Conservation (phyloP, 305 asterid genomes). For the Fraxinus velutina region DNA sequence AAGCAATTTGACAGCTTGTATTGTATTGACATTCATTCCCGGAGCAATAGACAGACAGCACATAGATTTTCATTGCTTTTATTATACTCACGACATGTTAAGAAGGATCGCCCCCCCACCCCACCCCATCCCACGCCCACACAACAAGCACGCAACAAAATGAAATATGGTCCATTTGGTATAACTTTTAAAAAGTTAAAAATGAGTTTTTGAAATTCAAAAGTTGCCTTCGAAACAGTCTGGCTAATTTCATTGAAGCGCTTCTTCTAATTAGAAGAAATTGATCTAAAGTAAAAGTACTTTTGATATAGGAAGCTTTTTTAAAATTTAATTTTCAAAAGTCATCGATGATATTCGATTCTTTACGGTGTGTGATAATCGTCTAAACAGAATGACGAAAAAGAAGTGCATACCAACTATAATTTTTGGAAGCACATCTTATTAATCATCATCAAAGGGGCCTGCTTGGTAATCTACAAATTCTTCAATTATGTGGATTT, state of each 20-base stretch:
- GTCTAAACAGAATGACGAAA: not conserved
- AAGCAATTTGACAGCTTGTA: not conserved
- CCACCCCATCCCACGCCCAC: no score
- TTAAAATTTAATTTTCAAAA: no score
- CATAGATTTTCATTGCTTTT: not conserved
- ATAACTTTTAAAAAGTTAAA: no score
- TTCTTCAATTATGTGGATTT: not conserved
- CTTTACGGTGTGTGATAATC: not conserved
- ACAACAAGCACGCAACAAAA: not conserved
- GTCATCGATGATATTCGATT: not conserved
- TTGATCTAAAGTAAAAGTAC: no score
- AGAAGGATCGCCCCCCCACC: not conserved
- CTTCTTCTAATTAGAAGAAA: no score
- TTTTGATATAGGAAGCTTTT: no score
- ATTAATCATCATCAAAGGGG: not conserved
- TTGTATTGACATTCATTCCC: not conserved
- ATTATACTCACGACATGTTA: not conserved
- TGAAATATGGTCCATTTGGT: no score
- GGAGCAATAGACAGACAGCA: not conserved
- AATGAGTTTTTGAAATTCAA: no score
- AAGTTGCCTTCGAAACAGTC: no score
- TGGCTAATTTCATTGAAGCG: no score
- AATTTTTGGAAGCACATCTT: not conserved
- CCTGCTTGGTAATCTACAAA: not conserved
- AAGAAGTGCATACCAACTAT: not conserved